phyloP scores from a whole-genome alignment of 306 rosid genomes.

The Ammopiptanthus mongolicus region DNA sequence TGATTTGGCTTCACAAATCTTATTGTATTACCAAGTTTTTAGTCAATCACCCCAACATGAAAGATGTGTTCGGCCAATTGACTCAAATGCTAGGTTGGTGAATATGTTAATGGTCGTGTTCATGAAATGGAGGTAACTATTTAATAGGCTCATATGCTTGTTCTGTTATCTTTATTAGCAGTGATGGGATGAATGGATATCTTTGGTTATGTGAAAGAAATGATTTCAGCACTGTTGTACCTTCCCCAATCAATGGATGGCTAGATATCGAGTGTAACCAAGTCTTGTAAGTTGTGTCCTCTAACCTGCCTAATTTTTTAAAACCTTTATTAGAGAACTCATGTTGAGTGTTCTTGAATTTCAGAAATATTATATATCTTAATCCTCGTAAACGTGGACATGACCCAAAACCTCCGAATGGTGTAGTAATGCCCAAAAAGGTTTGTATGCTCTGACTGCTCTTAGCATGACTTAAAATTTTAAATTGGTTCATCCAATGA shows the following conservation, averaged over 20 bases:
- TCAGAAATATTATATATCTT: slow-evolving; percentile 60
- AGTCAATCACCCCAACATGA: slow-evolving; percentile 30
- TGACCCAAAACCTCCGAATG: slow-evolving; percentile 52
- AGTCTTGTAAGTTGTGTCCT: slow-evolving; percentile 57
- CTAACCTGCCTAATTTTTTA: not conserved
- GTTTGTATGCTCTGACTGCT: slow-evolving; percentile 28
- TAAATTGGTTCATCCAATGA: not conserved
- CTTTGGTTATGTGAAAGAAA: slow-evolving; percentile 65
- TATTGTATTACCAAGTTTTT: slow-evolving; percentile 27
- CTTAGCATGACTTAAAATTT: not conserved
- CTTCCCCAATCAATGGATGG: slow-evolving; percentile 57
- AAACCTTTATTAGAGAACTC: not conserved
- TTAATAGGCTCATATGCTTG: not conserved
- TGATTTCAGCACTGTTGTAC: slow-evolving; percentile 31
- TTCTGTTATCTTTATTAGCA: slow-evolving; percentile 19
- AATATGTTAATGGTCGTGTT: not conserved
- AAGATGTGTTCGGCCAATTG: slow-evolving; percentile 30
- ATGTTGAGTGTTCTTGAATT: slow-evolving; percentile 18
- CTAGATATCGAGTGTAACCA: slow-evolving; percentile 45
- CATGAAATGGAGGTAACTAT: not conserved
- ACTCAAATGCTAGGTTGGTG: slow-evolving; percentile 56
- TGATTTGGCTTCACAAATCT: slow-evolving; percentile 52
- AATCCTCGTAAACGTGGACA: slow-evolving; percentile 46
- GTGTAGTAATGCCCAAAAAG: slow-evolving; percentile 56
- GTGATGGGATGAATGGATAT: slow-evolving; percentile 78